Conservation (phyloP, 2,329 filamentous ascomycete genomes). For the Colletotrichum simmondsii region DNA sequence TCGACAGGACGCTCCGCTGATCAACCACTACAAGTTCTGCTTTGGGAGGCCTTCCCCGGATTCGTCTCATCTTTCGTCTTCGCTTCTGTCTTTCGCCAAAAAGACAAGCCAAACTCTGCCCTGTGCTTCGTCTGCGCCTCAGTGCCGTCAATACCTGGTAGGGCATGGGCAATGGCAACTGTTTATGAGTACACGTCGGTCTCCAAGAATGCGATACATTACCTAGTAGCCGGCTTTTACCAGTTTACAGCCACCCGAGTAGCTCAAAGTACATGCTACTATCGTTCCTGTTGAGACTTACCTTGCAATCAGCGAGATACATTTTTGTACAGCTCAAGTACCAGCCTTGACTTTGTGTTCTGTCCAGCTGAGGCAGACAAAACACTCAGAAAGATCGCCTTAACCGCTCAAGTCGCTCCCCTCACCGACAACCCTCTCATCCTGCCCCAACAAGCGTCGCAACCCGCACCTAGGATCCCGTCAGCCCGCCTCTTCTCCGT, state of each 20-base stretch:
- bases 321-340: not conserved
- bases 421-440: constrained; percentile 1
- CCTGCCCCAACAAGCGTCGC: constrained; percentile 14
- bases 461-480: constrained; percentile 12
- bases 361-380: not conserved
- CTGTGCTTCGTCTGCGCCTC: not conserved
- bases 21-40: constrained; percentile 15
- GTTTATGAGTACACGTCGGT: no score
- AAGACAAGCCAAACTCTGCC: not conserved
- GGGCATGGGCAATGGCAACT: not conserved
- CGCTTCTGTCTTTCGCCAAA: not conserved
- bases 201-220: not conserved
- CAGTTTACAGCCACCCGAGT: not conserved
- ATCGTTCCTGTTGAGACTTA: not conserved
- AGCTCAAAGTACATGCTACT: not conserved
- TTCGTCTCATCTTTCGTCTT: not conserved
- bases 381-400: not conserved
- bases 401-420: constrained; percentile 10
- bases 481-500: constrained; percentile 2
- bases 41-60: constrained; percentile 26
- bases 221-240: not conserved
- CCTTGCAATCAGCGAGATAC: not conserved
- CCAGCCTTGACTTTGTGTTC: not conserved
- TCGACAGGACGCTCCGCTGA: constrained; percentile 24
- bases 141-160: not conserved